Percentiles rank a stretch among this genome's conserved stretches.
phyloP scores from a whole-genome alignment of 495 filamentous ascomycete genomes.

The Hyaloscypha finlandica region DNA sequence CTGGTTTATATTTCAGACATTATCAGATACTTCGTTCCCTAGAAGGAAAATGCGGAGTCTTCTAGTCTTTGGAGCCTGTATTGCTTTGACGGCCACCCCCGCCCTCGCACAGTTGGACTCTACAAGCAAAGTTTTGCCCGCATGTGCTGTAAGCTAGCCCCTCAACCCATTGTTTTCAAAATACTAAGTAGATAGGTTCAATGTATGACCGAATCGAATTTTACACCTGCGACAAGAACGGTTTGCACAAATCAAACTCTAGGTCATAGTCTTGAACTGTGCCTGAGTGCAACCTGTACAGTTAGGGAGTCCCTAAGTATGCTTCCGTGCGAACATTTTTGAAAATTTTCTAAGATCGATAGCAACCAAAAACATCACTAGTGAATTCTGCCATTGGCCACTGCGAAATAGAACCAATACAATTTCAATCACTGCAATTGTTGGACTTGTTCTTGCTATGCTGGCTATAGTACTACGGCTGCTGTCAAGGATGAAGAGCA shows the following conservation, averaged over 20 bases:
- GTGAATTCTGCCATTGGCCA: slow-evolving; percentile 1
- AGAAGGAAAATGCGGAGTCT: no score
- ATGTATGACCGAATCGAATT: slow-evolving; percentile 6
- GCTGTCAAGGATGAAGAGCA: neutral
- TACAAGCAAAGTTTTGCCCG: slow-evolving; percentile 7
- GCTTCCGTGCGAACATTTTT: neutral
- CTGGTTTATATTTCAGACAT: no score
- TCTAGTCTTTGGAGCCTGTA: no score
- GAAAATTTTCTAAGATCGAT: slow-evolving; percentile 1
- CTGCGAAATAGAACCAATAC: slow-evolving; percentile 11
- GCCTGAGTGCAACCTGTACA: slow-evolving; percentile 12
- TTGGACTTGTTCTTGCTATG: slow-evolving; percentile 16
- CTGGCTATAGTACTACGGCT: slow-evolving; percentile 17
- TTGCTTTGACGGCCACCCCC: no score
- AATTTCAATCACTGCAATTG: slow-evolving; percentile 13
- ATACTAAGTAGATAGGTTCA: slow-evolving; percentile 10
- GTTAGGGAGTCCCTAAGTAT: slow-evolving; percentile 9
- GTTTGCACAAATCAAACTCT: slow-evolving; percentile 1
- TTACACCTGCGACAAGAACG: neutral
- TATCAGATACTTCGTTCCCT: no score
- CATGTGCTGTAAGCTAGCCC: slow-evolving; percentile 19
- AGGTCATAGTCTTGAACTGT: slow-evolving; percentile 9
- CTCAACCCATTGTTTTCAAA: neutral
- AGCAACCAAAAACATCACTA: slow-evolving; percentile 20
- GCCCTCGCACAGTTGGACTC: no score